These are phyloP conservation scores for Fragaria iinumae DNA, from an alignment of 306 rosid genomes.

Conservation along the genomic window DNA sequence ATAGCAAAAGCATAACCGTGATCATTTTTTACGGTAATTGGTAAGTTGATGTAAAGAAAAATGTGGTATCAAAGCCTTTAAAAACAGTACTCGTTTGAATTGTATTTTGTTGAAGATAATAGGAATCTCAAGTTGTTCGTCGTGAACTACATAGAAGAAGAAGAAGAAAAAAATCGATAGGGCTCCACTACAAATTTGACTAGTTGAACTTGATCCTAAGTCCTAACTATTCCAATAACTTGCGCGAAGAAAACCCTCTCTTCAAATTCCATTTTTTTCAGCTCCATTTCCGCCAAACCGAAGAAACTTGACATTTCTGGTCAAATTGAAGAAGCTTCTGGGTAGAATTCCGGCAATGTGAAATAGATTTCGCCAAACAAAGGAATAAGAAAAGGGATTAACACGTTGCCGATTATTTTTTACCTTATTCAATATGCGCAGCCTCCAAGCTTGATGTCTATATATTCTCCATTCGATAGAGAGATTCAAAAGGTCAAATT, in stretches of 20 bases:
- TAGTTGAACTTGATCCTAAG: background rate
- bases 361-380: constrained; percentile 2
- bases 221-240: background rate
- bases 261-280: background rate
- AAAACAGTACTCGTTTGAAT: background rate
- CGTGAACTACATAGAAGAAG: background rate
- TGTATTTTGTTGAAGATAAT: background rate
- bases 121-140: background rate
- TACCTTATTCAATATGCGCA: background rate
- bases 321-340: background rate
- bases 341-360: background rate
- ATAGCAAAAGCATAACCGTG: background rate
- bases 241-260: background rate
- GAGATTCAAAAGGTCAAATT: background rate
- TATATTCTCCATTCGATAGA: background rate
- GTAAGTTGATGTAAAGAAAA: background rate
- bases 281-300: background rate
- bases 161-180: background rate
- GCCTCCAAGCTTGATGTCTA: background rate
- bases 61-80: background rate
- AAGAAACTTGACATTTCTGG: background rate
- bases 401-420: background rate
- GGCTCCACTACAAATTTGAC: background rate
- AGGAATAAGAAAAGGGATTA: background rate
- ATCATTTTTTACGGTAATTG: background rate